Evolutionary conservation across 805 yeast species (phyloP), one percentile per base, ranked within the genome.

Genomic region (Barnettozyma vustinii): DNA sequence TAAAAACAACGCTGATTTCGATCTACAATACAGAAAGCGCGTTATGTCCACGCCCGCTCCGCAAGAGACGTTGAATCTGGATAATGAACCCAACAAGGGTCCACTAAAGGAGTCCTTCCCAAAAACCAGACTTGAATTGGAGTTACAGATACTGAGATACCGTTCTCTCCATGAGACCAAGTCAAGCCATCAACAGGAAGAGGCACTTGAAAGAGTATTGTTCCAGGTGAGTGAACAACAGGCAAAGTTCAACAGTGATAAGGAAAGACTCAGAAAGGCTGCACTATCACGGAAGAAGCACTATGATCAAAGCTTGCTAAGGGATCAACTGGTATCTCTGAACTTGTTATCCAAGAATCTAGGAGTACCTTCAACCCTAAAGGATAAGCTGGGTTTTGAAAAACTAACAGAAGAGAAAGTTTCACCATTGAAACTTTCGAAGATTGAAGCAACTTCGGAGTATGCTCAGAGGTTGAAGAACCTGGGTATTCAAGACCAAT

Each of bases 281-380:
- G 44, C 49, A 12, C 42, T 33, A 48, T 51, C 41, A 44, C 48
- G 21, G 43, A 56, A 20, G 59, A 63, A 47, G 57, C 51, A 18
- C 60, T 71, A 79, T 37, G 79, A 82, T 56, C 53, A 67, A 6
- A 72, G 66, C 2, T 57, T 81, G 15, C 65, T 87, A 45, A 67
- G 72, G 40, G 74, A 77, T 50, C 95, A 87, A 61, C 61, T 87
- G 19, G 64, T 79, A 16, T 84, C 83, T 0, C 72, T 85, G 45
- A 87, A 85, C 59, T 59, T 84, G 16, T 64, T 87, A 37, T 77
- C 88, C 2, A 79, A 74, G 55, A 88, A 85, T 62, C 55, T 83
- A 50, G 86, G 82, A 59, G 64, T 87, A 42, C 89, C 92, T 0
- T 74, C 71, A 30, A 57, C 68, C 5, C 60, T 84, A 18, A 79